A percentile compares a stretch with the other conserved stretches of the same genome.
Evolutionary conservation across 1,284 basidiomycete genomes (phyloP).

Genomic region (Singerocomus inundabilis): DNA sequence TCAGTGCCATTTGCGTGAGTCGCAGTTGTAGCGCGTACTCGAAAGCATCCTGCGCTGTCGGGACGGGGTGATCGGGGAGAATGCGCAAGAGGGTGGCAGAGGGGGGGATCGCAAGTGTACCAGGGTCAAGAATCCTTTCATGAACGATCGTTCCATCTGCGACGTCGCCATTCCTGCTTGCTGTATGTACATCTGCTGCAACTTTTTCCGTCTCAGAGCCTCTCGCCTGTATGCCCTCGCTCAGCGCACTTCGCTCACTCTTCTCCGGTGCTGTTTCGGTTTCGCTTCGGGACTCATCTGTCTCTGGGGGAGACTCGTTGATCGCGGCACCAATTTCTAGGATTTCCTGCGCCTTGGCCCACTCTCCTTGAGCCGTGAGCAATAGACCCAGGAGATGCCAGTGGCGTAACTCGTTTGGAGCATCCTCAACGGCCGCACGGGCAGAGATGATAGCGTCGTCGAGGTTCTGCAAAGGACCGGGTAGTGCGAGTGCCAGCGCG

Average conservation of each 20-base stretch:
- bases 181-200: background rate
- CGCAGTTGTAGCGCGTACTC: constrained; percentile 83
- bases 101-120: constrained; percentile 43
- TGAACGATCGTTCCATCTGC: constrained; percentile 8
- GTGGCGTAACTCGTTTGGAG: constrained; percentile 70
- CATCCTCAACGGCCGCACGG: constrained; percentile 74
- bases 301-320: constrained; percentile 34
- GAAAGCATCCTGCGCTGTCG: constrained; percentile 63
- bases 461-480: constrained; percentile 64
- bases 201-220: constrained; percentile 16
- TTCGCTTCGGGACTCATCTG: constrained; percentile 20
- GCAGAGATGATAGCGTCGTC: constrained; percentile 68
- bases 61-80: constrained; percentile 52
- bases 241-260: constrained; percentile 2
- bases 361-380: constrained; percentile 78
- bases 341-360: constrained; percentile 76
- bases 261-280: constrained; percentile 19
- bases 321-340: constrained; percentile 68
- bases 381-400: constrained; percentile 93
- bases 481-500: constrained; percentile 71
- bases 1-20: constrained; percentile 82
- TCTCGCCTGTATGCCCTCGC: background rate
- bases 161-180: background rate
- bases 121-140: constrained; percentile 37
- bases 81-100: constrained; percentile 50